phyloP scores from a whole-genome alignment of 1,284 basidiomycete genomes.

The Apiotrichum laibachii region DNA sequence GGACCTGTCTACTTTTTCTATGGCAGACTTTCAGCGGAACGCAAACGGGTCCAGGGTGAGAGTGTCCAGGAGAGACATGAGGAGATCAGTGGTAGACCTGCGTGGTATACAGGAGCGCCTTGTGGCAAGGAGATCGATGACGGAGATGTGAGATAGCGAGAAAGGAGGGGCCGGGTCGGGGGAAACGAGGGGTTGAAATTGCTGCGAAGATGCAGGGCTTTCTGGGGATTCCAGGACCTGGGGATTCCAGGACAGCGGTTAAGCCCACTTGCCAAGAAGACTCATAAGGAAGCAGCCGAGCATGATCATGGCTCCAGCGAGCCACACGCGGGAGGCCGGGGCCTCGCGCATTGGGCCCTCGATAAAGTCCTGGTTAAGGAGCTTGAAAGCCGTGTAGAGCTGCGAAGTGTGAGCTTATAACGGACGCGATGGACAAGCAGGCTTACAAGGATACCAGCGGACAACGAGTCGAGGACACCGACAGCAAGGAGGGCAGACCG shows the following conservation, averaged over 20 bases:
- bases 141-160: no score
- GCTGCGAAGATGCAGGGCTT: no score
- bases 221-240: no score
- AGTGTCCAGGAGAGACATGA: no score
- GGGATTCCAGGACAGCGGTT: not conserved
- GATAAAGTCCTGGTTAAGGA: constrained; percentile 31
- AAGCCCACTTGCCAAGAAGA: constrained; percentile 47
- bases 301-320: constrained; percentile 41
- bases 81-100: no score
- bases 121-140: no score
- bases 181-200: no score
- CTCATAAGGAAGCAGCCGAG: constrained; percentile 46
- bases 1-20: no score
- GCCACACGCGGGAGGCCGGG: constrained; percentile 19
- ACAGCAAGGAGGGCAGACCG: constrained; percentile 34
- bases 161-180: no score
- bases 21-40: no score
- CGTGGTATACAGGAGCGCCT: no score
- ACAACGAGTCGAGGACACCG: constrained; percentile 61
- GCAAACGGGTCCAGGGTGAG: no score
- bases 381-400: constrained; percentile 36
- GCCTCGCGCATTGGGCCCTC: constrained; percentile 27
- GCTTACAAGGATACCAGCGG: constrained; percentile 70
- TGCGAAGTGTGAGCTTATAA: not conserved
- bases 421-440: not conserved